Evolutionary conservation across 805 yeast genomes (phyloP), one percentile per base, ranked within the genome.

Genomic region (Cyberlindnera nakhonratchasimensis): DNA sequence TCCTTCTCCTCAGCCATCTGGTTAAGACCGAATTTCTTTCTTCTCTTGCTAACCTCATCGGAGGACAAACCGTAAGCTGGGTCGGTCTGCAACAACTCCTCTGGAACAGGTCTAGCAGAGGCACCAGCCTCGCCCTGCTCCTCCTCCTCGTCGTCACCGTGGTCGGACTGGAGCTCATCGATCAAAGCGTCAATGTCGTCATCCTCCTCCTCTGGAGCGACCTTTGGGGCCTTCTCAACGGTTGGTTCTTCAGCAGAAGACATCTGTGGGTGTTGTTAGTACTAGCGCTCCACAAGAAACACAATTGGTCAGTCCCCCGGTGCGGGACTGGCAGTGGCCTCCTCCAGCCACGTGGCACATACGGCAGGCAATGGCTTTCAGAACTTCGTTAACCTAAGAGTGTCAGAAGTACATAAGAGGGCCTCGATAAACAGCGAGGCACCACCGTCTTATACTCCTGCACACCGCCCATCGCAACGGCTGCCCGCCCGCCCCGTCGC

Each of bases 1-100:
- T 86, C 95, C 58, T 77, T 70, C 65, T 87, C 95, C 72, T 87
- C 96, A 54, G 86, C 80, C 95, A 87, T 85, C 72, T 85, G 90
- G 70, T 87, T 87, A 52, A 79, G 71, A 76, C 96, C 96, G 63
- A 69, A 87, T 79, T 82, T 86, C 86, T 86, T 86, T 73, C 95
- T 79, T 77, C 96, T 82, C 67, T 74, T 80, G 62, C 66, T 43
- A 46, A 86, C 95, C 67, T 87, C 95, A 34, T 83, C 95, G 47
- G 79, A 69, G 48, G 82, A 65, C 61, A 87, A 77, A 79, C 96
- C 96, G 57, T 64, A 63, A 39, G 79, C 63, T 40, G 90, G 89
- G 72, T 83, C 86, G 49, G 96, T 87, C 67, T 84, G 82, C 59
- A 87, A 74, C 54, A 85, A 69, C 62, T 84, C 93, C 59, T 88